Percentiles rank a stretch among this genome's conserved stretches.
phyloP scores from a whole-genome alignment of 2,329 filamentous ascomycete genomes.

The Phoma sp. region DNA sequence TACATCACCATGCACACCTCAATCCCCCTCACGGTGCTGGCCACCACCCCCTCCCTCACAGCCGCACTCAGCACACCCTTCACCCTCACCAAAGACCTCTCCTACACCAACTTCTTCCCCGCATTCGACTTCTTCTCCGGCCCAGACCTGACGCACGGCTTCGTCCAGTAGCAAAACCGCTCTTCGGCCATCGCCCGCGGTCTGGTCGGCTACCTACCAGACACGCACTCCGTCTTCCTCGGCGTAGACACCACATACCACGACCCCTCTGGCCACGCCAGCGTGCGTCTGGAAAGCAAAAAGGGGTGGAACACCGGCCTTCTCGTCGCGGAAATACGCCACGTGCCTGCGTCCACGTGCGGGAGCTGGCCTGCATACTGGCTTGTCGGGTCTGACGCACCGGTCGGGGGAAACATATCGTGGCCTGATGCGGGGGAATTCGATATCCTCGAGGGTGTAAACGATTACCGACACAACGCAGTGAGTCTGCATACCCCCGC shows the following conservation, averaged over 20 bases:
- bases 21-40: neutral
- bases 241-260: conserved; percentile 53
- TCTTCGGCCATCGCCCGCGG: conserved; percentile 20
- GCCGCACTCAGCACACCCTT: conserved; percentile 15
- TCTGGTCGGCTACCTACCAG: conserved; percentile 29
- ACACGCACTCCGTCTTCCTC: conserved; percentile 40
- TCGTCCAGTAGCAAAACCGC: conserved; percentile 38
- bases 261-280: conserved; percentile 34
- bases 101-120: conserved; percentile 43
- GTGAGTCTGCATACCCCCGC: conserved; percentile 44
- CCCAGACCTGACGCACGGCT: conserved; percentile 40
- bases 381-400: conserved; percentile 36
- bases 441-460: conserved; percentile 49
- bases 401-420: neutral
- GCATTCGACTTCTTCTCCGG: conserved; percentile 42
- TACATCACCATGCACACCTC: neutral
- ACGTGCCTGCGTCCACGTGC: conserved; percentile 45
- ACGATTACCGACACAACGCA: conserved; percentile 34
- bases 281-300: conserved; percentile 42
- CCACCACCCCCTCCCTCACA: neutral
- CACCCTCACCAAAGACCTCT: conserved; percentile 36
- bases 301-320: conserved; percentile 42
- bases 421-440: conserved; percentile 47
- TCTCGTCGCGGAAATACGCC: conserved; percentile 42
- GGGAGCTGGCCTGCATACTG: conserved; percentile 47